Evolutionary conservation across 2,329 filamentous ascomycete genomes (phyloP), one percentile per base, ranked within the genome.

Genomic region (Proliferodiscus dingleyae): DNA sequence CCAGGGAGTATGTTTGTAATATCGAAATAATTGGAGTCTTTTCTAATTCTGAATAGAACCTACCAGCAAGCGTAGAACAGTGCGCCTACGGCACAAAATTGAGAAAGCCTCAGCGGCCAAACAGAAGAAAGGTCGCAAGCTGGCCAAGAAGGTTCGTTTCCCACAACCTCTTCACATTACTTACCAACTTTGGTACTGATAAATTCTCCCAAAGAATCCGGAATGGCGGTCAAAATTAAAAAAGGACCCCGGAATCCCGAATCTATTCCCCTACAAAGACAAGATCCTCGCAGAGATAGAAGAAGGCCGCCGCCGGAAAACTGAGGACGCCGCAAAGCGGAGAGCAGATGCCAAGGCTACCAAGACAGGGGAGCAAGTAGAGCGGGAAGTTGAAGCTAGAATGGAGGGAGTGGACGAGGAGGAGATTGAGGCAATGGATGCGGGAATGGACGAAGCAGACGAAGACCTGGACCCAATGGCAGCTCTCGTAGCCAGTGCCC

Each of bases 191-290:
- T 18, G 19, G 26, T 34, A 11, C 16, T 34, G 95, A 34, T 4
- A n/a, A 5, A 9, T 16, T 34, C 13, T 21, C 32, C 32, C 89
- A n/a, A n/a, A 95, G 80, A 95, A 96, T 67, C 91, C 93, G 26
- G 82, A 95, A 87, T 97, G 93, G 89, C 82, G 87, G 58, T 90
- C 89, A 49, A 87, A 89, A 67, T 66, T 95, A 57, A 97, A 96
- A 80, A 98, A 97, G 73, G 93, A 98, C 61, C 93, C 91, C 19
- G 93, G 93, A 39, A 96, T 98, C 52, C 93, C 93, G 32, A 98
- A 97, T 64, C 71, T 96, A 28, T 98, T 96, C 71, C 93, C 93
- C 1, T 96, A 93, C 76, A 98, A 98, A 73, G 90, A 96, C 67
- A 90, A 86, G 74, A 79, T 98, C 22, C 78, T 98, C 26, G 82